These are phyloP conservation scores for Naematelia encephala DNA, from an alignment of 768 basidiomycete genomes.

Conservation along the genomic window DNA sequence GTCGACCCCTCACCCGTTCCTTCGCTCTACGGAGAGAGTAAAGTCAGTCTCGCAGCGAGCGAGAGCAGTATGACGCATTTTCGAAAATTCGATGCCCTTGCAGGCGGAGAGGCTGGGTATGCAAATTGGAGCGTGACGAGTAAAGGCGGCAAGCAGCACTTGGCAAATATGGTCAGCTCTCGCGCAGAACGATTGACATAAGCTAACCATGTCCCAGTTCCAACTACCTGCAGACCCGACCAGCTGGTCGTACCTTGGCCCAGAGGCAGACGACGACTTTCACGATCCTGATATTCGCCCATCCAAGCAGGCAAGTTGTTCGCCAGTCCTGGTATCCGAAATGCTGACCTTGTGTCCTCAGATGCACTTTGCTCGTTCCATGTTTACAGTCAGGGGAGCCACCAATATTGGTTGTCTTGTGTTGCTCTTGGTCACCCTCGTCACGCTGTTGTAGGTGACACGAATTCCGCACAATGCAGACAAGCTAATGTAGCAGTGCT, in stretches of 20 bases:
- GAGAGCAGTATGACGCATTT: slow-evolving; percentile 38
- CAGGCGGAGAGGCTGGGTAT: slow-evolving; percentile 18
- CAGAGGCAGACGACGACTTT: slow-evolving; percentile 48
- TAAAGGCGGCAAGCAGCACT: slow-evolving; percentile 36
- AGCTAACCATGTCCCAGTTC: slow-evolving; percentile 22
- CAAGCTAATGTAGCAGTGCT: slow-evolving; percentile 48
- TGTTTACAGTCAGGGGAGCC: slow-evolving; percentile 79
- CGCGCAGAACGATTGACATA: neutral
- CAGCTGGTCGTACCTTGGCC: slow-evolving; percentile 41
- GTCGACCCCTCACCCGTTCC: slow-evolving; percentile 18
- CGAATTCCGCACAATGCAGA: neutral
- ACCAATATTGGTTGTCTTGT: slow-evolving; percentile 69
- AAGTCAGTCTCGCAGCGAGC: slow-evolving; percentile 30
- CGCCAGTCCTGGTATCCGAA: neutral
- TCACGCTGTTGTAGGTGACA: slow-evolving; percentile 62
- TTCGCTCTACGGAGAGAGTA: slow-evolving; percentile 30
- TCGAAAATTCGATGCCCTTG: slow-evolving; percentile 28
- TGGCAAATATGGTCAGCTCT: slow-evolving; percentile 38
- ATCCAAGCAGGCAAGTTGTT: slow-evolving; percentile 11
- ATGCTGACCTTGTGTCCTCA: no score
- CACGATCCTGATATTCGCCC: slow-evolving; percentile 41
- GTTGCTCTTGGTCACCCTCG: slow-evolving; percentile 63
- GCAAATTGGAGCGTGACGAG: slow-evolving; percentile 37
- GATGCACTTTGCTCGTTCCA: slow-evolving; percentile 52
- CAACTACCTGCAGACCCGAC: slow-evolving; percentile 43